These are phyloP conservation scores for Esteya vermicola DNA, from an alignment of 2,329 filamentous ascomycete species.

Conservation along the genomic window DNA sequence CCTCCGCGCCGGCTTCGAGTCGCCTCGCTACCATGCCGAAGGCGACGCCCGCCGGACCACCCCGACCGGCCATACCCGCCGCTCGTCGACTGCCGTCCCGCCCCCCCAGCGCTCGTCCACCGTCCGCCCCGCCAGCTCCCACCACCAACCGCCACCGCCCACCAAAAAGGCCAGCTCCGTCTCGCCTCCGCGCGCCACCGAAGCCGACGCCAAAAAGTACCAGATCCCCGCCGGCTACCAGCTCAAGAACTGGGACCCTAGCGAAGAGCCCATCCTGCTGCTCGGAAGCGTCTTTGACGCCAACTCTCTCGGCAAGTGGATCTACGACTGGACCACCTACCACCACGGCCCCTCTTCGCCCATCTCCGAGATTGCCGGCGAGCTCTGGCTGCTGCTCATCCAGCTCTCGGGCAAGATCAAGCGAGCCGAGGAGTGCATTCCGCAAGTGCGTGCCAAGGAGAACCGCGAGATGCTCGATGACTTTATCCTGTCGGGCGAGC, in stretches of 20 bases:
- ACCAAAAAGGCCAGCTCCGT: constrained; percentile 17
- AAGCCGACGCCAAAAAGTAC: constrained; percentile 46
- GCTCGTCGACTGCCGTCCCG: constrained; percentile 9
- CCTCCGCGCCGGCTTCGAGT: constrained; percentile 23
- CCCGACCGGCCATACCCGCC: constrained; percentile 23
- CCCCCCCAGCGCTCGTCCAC: constrained; percentile 38
- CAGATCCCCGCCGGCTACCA: constrained; percentile 83
- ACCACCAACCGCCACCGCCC: constrained; percentile 23
- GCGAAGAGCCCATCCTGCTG: constrained; percentile 84
- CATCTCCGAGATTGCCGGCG: constrained; percentile 81
- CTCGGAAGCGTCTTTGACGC: constrained; percentile 93
- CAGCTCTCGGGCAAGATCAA: constrained; percentile 90
- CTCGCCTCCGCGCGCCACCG: constrained; percentile 27
- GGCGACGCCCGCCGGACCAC: constrained; percentile 18
- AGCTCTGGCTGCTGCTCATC: constrained; percentile 90
- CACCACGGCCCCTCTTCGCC: constrained; percentile 69
- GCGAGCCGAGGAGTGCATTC: constrained; percentile 65
- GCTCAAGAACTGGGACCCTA: constrained; percentile 95
- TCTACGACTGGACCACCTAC: constrained; percentile 98
- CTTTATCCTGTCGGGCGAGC: constrained; percentile 79
- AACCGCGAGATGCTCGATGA: constrained; percentile 74
- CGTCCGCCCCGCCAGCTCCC: constrained; percentile 29
- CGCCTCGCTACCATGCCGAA: constrained; percentile 22
- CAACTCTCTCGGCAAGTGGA: constrained; percentile 97
- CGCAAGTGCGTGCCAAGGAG: constrained; percentile 56